phyloP scores from a whole-genome alignment of 2,329 filamentous ascomycete genomes.

The Alternaria ventricosa region DNA sequence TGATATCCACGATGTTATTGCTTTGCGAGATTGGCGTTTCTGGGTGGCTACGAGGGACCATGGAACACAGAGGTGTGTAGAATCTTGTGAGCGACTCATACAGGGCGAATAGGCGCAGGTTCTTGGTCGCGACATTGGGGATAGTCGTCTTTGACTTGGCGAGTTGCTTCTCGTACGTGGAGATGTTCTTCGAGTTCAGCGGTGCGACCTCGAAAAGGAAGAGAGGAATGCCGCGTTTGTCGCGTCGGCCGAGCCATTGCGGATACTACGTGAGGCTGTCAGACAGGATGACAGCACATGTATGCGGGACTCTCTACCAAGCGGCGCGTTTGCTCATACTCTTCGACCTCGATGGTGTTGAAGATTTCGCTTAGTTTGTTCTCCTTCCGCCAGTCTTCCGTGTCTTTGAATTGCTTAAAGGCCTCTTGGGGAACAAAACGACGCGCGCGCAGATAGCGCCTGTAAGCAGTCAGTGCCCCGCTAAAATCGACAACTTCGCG shows the following conservation, averaged over 20 bases:
- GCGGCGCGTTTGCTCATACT: slow-evolving; percentile 79
- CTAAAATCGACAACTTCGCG: slow-evolving; percentile 8
- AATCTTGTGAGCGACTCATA: slow-evolving; percentile 94
- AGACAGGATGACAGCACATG: slow-evolving; percentile 14
- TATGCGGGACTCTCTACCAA: slow-evolving; percentile 62
- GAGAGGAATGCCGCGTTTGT: slow-evolving; percentile 88
- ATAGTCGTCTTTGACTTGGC: slow-evolving; percentile 64
- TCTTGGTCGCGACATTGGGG: slow-evolving; percentile 72
- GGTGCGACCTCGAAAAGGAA: slow-evolving; percentile 89
- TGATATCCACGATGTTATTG: slow-evolving; percentile 95
- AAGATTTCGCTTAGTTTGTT: slow-evolving; percentile 82
- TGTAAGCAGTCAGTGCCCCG: slow-evolving; percentile 51
- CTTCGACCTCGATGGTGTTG: slow-evolving; percentile 81
- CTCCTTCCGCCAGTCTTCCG: slow-evolving; percentile 83
- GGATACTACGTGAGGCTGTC: slow-evolving; percentile 69
- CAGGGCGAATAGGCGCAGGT: slow-evolving; percentile 86
- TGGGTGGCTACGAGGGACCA: slow-evolving; percentile 74
- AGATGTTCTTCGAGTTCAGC: slow-evolving; percentile 81
- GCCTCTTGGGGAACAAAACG: slow-evolving; percentile 81
- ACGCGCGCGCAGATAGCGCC: slow-evolving; percentile 84
- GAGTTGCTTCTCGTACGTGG: slow-evolving; percentile 73
- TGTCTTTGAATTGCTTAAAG: slow-evolving; percentile 82
- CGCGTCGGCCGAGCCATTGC: slow-evolving; percentile 91
- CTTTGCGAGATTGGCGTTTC: slow-evolving; percentile 89
- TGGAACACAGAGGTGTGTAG: slow-evolving; percentile 81